A percentile compares a stretch with the other conserved stretches of the same genome.
phyloP scores from a whole-genome alignment of 257 asterid species.

The Leonotis leonurus region DNA sequence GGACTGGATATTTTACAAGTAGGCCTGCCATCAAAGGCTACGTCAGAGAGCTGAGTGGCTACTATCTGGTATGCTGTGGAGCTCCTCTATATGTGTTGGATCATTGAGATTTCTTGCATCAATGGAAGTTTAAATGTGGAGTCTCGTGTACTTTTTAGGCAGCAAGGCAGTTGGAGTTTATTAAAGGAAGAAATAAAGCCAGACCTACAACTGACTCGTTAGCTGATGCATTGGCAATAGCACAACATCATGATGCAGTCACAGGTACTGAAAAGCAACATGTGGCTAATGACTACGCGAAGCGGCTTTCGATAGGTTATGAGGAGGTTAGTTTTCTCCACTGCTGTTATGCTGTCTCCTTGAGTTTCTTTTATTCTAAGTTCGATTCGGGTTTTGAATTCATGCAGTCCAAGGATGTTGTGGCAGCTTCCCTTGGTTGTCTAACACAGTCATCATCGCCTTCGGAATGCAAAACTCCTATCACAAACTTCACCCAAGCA shows the following conservation, averaged over 20 bases:
- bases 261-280: constrained; percentile 91
- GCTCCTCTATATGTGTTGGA: not conserved
- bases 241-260: constrained; percentile 97
- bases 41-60: constrained; percentile 82
- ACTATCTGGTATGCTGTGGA: constrained; percentile 49
- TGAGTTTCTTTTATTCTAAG: too few species aligned
- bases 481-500: constrained; percentile 64
- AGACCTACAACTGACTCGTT: constrained; percentile 67
- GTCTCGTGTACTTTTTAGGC: constrained; percentile 51
- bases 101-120: not conserved
- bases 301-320: constrained; percentile 82
- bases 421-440: constrained; percentile 72
- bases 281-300: constrained; percentile 93
- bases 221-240: constrained; percentile 80
- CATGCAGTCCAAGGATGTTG: constrained; percentile 66
- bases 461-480: constrained; percentile 40
- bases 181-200: constrained; percentile 57
- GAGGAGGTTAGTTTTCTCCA: constrained; percentile 52
- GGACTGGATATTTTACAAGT: constrained; percentile 99
- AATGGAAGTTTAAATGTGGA: constrained; percentile 14
- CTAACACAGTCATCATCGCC: constrained; percentile 47
- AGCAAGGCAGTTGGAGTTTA: constrained; percentile 77
- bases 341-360: not conserved
- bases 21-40: constrained; percentile 80
- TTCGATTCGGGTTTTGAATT: too few species aligned